Evolutionary conservation across 1,284 basidiomycete genomes (phyloP).

Genomic region (Pyrrhoderma noxium): DNA sequence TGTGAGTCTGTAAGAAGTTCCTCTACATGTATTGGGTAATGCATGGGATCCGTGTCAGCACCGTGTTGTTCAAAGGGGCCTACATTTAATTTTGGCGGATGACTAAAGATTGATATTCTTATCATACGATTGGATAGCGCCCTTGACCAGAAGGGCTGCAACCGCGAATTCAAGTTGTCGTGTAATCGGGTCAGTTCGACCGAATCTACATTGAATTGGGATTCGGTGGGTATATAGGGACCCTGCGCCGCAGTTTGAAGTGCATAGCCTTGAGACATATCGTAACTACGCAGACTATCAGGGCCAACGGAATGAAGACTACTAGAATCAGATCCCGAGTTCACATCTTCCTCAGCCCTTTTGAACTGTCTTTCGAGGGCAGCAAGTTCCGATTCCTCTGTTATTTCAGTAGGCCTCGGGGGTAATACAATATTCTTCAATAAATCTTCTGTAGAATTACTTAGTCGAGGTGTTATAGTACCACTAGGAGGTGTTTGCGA

Average conservation of each 20-base stretch:
- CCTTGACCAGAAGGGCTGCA: conserved; percentile 74
- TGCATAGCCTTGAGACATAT: conserved; percentile 1
- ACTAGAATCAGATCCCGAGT: conserved; percentile 12
- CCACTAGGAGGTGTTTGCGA: conserved; percentile 16
- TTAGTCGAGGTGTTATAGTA: conserved; percentile 24
- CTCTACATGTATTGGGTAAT: conserved; percentile 25
- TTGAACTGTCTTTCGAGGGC: conserved; percentile 42
- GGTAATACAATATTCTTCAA: conserved; percentile 40
- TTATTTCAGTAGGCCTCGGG: conserved; percentile 52
- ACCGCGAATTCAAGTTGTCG: conserved; percentile 63
- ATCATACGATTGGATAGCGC: conserved; percentile 53
- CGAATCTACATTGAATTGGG: conserved; percentile 16
- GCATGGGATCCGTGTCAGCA: conserved; percentile 36
- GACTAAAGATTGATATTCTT: conserved; percentile 45
- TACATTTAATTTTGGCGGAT: conserved; percentile 1
- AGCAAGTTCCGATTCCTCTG: conserved; percentile 49
- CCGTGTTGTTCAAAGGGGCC: not conserved
- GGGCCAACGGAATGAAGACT: conserved; percentile 8
- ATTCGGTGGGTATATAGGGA: conserved; percentile 8
- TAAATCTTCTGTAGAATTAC: conserved; percentile 43
- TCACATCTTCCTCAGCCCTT: conserved; percentile 19
- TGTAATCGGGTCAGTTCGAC: conserved; percentile 49
- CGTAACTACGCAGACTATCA: conserved; percentile 21
- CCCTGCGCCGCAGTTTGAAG: not conserved
- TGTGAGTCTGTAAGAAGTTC: conserved; percentile 54